Conservation (phyloP, 1,284 basidiomycete species). For the Leccinum fallax region DNA sequence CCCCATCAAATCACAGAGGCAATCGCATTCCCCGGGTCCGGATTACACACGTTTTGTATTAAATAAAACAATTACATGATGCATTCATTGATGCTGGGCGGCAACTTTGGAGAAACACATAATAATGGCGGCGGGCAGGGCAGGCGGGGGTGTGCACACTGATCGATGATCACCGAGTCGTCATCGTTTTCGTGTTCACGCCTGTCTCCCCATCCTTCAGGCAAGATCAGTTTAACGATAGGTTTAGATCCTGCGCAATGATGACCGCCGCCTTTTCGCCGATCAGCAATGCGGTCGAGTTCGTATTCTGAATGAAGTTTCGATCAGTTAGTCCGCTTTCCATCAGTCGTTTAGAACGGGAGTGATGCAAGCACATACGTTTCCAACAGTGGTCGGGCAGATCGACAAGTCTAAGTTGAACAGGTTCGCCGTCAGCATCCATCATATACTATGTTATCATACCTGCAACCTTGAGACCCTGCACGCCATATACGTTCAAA, state of each 20-base stretch:
- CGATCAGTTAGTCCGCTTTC: background rate
- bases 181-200: background rate
- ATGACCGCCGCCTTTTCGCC: constrained; percentile 3
- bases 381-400: constrained; percentile 23
- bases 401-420: constrained; percentile 25
- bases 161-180: background rate
- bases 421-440: background rate
- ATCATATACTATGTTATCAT: background rate
- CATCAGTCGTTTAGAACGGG: background rate
- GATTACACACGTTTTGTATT: background rate
- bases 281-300: constrained; percentile 1
- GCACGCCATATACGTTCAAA: constrained; percentile 24
- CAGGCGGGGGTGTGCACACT: background rate
- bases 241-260: background rate
- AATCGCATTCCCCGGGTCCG: background rate
- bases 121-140: background rate
- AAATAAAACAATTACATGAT: background rate
- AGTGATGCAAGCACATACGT: constrained; percentile 11
- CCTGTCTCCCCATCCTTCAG: background rate
- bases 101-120: background rate
- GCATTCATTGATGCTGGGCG: background rate
- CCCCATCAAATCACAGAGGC: too few relatives aligned
- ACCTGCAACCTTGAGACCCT: constrained; percentile 28
- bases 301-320: background rate
- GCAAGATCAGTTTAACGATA: background rate